phyloP scores from a whole-genome alignment of 1,284 basidiomycete genomes.

The Grifola frondosa region DNA sequence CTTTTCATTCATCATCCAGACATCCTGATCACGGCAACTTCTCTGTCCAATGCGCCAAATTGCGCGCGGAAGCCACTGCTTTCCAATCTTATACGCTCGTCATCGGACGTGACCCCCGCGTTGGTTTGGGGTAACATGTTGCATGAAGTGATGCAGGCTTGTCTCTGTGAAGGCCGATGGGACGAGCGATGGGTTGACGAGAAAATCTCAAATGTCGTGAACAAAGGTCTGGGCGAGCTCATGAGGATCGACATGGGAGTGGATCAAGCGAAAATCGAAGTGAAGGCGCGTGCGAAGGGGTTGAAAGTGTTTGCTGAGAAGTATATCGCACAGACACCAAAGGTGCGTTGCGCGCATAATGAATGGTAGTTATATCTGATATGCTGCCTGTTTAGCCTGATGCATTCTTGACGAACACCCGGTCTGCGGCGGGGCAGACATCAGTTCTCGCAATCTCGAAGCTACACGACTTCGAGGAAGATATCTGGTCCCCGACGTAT shows the following conservation, averaged over 20 bases:
- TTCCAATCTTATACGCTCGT: constrained; percentile 56
- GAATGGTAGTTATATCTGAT: constrained; percentile 6
- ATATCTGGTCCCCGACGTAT: constrained; percentile 95
- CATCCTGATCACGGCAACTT: constrained; percentile 84
- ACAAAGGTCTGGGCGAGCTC: constrained; percentile 55
- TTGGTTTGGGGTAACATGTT: constrained; percentile 89
- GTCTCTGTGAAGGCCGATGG: constrained; percentile 62
- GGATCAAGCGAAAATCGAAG: constrained; percentile 63
- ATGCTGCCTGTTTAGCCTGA: constrained; percentile 45
- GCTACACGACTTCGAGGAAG: constrained; percentile 90
- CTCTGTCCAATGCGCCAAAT: constrained; percentile 77
- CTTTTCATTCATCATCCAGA: constrained; percentile 87
- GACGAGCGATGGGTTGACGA: constrained; percentile 55
- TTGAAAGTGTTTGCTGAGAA: constrained; percentile 62
- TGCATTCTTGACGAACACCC: constrained; percentile 67
- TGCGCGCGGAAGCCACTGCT: constrained; percentile 84
- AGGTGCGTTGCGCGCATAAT: constrained; percentile 41
- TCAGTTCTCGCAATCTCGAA: constrained; percentile 70
- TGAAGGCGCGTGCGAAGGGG: constrained; percentile 61
- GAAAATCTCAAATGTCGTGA: constrained; percentile 55
- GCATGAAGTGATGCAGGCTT: constrained; percentile 85
- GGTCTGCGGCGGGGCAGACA: constrained; percentile 45
- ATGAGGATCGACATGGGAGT: constrained; percentile 60
- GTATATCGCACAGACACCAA: constrained; percentile 61
- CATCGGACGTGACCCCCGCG: constrained; percentile 57